Base-by-base conservation (phyloP, 768 basidiomycete species). In the Neoboletus magnificus region DNA sequence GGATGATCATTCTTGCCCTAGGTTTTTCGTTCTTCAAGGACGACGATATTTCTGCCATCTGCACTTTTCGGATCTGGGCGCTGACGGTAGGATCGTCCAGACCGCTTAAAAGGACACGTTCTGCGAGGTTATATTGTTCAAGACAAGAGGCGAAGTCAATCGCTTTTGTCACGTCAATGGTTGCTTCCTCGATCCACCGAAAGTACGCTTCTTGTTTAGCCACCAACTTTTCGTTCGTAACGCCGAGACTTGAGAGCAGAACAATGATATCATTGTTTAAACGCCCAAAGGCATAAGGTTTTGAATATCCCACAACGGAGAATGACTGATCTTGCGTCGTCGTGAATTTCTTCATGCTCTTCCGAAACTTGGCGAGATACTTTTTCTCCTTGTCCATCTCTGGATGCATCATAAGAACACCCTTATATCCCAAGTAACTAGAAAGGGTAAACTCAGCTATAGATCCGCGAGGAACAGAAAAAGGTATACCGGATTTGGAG, bases 361-460 rank as follows among this genome's bases (percentile, higher is more conserved):
- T 78, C 20, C 85, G 77, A 59, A 88, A 87, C 56, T 84, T 75
- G 13, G 78, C 80, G 1, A 80, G 70, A 47, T 78, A 74, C 46
- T 72, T 64, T 50, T 75, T 76, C 44, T 79, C 71, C 25, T 61
- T 66, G 58, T 83, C 82, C 25, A 88, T 71, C n/a, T 77, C 71
- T 0, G 83, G 84, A 61, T 87, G 83, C 3, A 86, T 70, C 83
- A 85, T 84, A 22, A 86, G 66, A 7, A 87, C 86, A 6, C 86
- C 86, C 70, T 87, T 87, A 63, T 88, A 86, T 10, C 85, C 86
- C n/a, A 78, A 68, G 62, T 87, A 87, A 50, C 85, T 86, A 25
- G 12, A 22, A 36, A 41, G 9, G 8, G n/a, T 42, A 27, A 10
- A 5, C 48, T 49, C 39, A 49, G 36, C n/a, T 11, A 25, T 20